Conservation (phyloP, 805 yeast species). For the Ogataea thermomethanolica region DNA sequence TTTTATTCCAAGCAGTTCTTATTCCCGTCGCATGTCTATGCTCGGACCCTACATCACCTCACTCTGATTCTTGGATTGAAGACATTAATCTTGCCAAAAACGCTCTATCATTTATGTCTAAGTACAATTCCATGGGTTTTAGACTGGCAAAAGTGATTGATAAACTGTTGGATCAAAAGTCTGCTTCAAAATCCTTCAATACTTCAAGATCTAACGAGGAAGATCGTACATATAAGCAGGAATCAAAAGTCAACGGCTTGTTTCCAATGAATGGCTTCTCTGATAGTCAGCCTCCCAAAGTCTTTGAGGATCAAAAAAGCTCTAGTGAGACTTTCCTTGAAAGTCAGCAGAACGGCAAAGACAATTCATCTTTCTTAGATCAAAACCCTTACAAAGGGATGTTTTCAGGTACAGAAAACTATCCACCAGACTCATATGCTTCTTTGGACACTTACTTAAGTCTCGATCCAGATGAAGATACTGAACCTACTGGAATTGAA, state of each 20-base stretch:
- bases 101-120: constrained; percentile 36
- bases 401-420: no score
- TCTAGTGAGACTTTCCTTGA: no score
- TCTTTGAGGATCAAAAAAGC: no score
- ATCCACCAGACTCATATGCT: constrained; percentile 13
- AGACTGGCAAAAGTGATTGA: constrained; percentile 46
- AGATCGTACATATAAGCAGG: neutral
- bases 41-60: constrained; percentile 46
- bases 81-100: constrained; percentile 42
- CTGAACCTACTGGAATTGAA: neutral
- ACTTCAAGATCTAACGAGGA: neutral
- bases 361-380: no score
- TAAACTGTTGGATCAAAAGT: constrained; percentile 29
- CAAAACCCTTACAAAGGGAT: no score
- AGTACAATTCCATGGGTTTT: constrained; percentile 43
- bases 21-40: constrained; percentile 54
- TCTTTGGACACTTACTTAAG: constrained; percentile 17
- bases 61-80: constrained; percentile 41
- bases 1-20: constrained; percentile 58
- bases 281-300: no score
- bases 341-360: no score
- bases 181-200: neutral
- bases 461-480: constrained; percentile 3
- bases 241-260: neutral
- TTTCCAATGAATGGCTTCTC: no score